Evolutionary conservation across 306 rosid genomes (phyloP).

Genomic region (Dryas drummondii): DNA sequence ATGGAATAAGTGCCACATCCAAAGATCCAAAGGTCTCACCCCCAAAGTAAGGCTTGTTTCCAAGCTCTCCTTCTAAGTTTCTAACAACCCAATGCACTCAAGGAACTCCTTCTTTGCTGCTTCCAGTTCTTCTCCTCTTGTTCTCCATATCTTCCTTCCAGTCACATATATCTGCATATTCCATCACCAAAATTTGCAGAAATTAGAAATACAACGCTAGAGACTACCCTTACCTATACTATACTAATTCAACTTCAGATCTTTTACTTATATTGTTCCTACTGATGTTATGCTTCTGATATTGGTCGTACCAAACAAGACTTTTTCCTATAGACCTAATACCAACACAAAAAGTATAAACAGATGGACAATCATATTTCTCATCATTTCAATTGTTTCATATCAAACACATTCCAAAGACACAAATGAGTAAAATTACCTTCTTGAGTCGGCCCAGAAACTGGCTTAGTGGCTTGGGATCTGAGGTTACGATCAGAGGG

Average conservation of each 20-base stretch:
- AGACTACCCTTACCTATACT: too few species aligned
- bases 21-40: constrained; percentile 24
- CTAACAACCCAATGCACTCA: constrained; percentile 12
- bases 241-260: neutral
- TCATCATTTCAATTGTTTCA: constrained; percentile 9
- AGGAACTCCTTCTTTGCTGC: constrained; percentile 27
- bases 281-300: too few species aligned
- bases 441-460: constrained; percentile 48
- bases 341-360: constrained; percentile 23
- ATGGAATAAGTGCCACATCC: constrained; percentile 32
- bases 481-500: constrained; percentile 41
- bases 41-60: constrained; percentile 26
- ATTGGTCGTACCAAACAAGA: too few species aligned
- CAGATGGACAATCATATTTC: constrained; percentile 17
- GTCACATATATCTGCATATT: constrained; percentile 29
- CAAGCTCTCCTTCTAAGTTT: constrained; percentile 28
- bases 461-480: constrained; percentile 48
- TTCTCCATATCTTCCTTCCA: constrained; percentile 28
- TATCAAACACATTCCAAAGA: neutral
- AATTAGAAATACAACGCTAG: neutral
- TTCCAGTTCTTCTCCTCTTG: constrained; percentile 25
- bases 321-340: neutral
- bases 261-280: constrained; percentile 17
- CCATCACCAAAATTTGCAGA: neutral
- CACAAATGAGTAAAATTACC: constrained; percentile 5